phyloP scores from a whole-genome alignment of 495 filamentous ascomycete species.

The Hyaloscypha hepaticicola region DNA sequence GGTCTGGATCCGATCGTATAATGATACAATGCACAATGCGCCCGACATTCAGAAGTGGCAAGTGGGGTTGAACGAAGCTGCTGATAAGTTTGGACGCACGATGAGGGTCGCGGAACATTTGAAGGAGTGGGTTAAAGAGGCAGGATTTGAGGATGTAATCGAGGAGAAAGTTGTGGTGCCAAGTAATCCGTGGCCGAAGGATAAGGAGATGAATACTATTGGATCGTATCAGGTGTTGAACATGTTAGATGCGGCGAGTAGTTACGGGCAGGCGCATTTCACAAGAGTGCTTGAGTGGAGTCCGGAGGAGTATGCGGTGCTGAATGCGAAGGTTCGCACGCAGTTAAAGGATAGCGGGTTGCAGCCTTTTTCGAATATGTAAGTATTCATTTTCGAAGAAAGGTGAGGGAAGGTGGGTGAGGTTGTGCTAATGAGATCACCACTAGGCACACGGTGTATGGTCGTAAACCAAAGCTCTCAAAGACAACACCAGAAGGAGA shows the following conservation, averaged over 20 bases:
- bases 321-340: not conserved
- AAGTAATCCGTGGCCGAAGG: constrained; percentile 45
- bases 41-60: not conserved
- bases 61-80: not conserved
- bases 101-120: not conserved
- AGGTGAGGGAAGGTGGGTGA: no score
- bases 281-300: not conserved
- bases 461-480: not conserved
- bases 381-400: not conserved
- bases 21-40: not conserved
- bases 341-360: not conserved
- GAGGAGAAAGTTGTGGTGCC: constrained; percentile 35
- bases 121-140: not conserved
- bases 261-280: constrained; percentile 4
- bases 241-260: constrained; percentile 7
- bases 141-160: constrained; percentile 28
- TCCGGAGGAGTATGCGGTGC: not conserved
- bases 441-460: not conserved
- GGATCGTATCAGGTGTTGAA: constrained; percentile 27
- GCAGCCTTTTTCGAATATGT: not conserved
- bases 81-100: not conserved
- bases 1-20: not conserved
- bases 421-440: not conserved
- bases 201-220: constrained; percentile 45
- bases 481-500: not conserved